Evolutionary conservation across 768 basidiomycete species (phyloP).

Genomic region (Termitomyces sp.): DNA sequence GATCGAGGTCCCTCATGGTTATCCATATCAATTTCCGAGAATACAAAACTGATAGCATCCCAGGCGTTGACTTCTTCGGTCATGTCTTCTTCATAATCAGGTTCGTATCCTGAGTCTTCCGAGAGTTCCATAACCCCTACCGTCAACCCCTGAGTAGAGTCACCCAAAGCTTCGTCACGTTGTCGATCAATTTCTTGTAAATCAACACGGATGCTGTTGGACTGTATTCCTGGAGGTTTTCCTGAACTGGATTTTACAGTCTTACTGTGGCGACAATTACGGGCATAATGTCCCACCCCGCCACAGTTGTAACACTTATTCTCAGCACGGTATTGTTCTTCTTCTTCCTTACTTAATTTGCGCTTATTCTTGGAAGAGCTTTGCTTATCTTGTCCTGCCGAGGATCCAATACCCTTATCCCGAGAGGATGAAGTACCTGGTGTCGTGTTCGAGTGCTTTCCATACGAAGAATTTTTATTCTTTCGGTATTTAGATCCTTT

Average conservation of each 20-base stretch:
- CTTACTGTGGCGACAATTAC: background rate
- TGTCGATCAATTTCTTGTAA: background rate
- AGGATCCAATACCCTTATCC: too few species aligned
- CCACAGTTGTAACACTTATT: background rate
- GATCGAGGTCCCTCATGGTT: too few species aligned
- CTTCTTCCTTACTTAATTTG: background rate
- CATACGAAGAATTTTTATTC: too few species aligned
- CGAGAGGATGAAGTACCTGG: too few species aligned
- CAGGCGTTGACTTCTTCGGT: background rate
- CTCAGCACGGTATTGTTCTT: background rate
- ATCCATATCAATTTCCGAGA: too few species aligned
- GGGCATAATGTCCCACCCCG: background rate
- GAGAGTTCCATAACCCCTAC: background rate
- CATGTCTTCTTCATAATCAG: background rate
- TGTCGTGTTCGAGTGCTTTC: too few species aligned
- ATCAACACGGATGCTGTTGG: background rate
- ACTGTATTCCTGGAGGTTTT: background rate
- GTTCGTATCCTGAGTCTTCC: background rate
- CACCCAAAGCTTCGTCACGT: background rate
- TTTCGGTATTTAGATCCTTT: too few species aligned
- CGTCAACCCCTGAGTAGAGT: background rate
- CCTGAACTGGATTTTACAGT: too few species aligned
- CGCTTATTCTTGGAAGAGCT: background rate
- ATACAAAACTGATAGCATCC: background rate
- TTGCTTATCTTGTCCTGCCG: too few species aligned